Conservation (phyloP, 2,329 filamentous ascomycete genomes). For the Penicillium sclerotigenum region DNA sequence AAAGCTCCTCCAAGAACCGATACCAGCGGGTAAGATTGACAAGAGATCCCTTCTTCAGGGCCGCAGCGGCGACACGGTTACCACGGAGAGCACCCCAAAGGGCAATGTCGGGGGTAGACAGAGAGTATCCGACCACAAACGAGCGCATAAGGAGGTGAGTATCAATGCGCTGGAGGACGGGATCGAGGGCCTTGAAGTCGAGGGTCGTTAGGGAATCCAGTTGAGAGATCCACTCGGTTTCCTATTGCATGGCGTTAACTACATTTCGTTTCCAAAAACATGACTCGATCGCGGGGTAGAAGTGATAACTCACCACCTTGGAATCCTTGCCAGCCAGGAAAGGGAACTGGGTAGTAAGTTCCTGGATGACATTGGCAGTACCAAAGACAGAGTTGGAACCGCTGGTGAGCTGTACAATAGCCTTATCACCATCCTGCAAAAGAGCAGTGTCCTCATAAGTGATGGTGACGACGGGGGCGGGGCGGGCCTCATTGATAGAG, state of each 20-base stretch:
- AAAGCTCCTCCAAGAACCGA: slow-evolving; percentile 74
- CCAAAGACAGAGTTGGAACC: slow-evolving; percentile 32
- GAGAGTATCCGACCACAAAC: slow-evolving; percentile 76
- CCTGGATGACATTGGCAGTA: slow-evolving; percentile 31
- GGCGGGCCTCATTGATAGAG: slow-evolving; percentile 40
- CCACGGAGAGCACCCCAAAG: slow-evolving; percentile 79
- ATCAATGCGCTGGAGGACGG: slow-evolving; percentile 71
- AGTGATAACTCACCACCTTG: slow-evolving; percentile 29
- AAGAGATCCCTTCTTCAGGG: slow-evolving; percentile 73
- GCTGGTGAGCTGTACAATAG: slow-evolving; percentile 33
- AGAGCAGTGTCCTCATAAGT: slow-evolving; percentile 38
- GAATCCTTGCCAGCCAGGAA: slow-evolving; percentile 38
- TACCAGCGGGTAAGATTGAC: slow-evolving; percentile 84
- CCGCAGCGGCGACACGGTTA: slow-evolving; percentile 79
- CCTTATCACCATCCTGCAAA: slow-evolving; percentile 36
- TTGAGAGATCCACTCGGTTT: slow-evolving; percentile 57
- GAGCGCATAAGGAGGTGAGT: slow-evolving; percentile 83
- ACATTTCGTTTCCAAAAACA: not conserved
- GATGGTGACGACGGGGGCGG: slow-evolving; percentile 36
- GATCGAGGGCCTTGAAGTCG: slow-evolving; percentile 81
- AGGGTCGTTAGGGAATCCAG: slow-evolving; percentile 52
- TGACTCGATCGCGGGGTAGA: not conserved
- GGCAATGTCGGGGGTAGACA: slow-evolving; percentile 73
- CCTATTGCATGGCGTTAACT: slow-evolving; percentile 20
- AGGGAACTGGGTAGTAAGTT: slow-evolving; percentile 35